phyloP scores from a whole-genome alignment of 768 basidiomycete species.

The Podaxis pistillaris region DNA sequence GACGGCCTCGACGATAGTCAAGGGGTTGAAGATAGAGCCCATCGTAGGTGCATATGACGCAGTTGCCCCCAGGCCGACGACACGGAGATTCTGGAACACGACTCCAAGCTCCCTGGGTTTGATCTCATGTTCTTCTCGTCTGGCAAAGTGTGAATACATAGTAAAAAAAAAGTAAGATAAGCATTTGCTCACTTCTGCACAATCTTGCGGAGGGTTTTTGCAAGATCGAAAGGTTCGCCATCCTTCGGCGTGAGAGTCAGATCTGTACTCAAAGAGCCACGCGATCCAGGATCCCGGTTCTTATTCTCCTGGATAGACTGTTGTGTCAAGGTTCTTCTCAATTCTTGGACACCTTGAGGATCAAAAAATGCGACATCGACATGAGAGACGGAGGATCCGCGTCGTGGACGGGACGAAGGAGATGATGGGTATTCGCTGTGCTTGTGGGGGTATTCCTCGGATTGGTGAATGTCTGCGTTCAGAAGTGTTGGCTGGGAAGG shows the following conservation, averaged over 20 bases:
- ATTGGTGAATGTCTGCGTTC: neutral
- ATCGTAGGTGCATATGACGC: slow-evolving; percentile 58
- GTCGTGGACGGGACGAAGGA: slow-evolving; percentile 3
- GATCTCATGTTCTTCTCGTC: slow-evolving; percentile 46
- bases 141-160: slow-evolving; percentile 23
- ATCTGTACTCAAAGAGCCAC: neutral
- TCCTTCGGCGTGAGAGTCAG: slow-evolving; percentile 23
- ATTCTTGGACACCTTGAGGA: slow-evolving; percentile 45
- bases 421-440: neutral
- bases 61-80: slow-evolving; percentile 54
- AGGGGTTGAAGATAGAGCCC: slow-evolving; percentile 59
- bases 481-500: neutral
- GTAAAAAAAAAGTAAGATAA: slow-evolving; percentile 6
- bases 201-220: slow-evolving; percentile 29
- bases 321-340: slow-evolving; percentile 37
- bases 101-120: slow-evolving; percentile 58
- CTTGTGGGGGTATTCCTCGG: neutral
- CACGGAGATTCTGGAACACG: slow-evolving; percentile 55
- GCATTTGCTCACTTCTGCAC: slow-evolving; percentile 29
- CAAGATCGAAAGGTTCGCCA: slow-evolving; percentile 36
- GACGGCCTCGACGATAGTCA: slow-evolving; percentile 40
- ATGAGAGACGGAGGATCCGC: slow-evolving; percentile 27
- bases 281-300: slow-evolving; percentile 1
- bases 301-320: slow-evolving; percentile 16
- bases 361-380: slow-evolving; percentile 55